Percentiles rank a stretch among this genome's conserved stretches.
Conservation (phyloP, 2,329 filamentous ascomycete genomes). For the Hirsutella minnesotensis region DNA sequence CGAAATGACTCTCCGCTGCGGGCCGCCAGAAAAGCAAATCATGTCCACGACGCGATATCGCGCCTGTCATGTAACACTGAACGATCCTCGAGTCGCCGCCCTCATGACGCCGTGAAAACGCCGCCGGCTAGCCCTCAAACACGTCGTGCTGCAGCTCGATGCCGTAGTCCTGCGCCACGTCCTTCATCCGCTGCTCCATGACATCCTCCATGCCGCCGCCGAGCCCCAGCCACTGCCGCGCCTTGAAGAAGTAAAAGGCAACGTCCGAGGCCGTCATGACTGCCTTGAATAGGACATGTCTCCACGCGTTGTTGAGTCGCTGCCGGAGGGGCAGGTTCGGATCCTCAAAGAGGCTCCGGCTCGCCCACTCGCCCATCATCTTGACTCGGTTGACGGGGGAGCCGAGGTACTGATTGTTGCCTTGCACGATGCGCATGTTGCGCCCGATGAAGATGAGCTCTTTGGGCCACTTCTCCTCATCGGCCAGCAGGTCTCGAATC, state of each 20-base stretch:
- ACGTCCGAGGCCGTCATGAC: slow-evolving; percentile 69
- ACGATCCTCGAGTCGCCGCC: too few species aligned
- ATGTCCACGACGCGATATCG: too few species aligned
- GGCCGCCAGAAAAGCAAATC: too few species aligned
- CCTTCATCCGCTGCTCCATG: slow-evolving; percentile 76
- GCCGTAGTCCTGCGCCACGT: slow-evolving; percentile 82
- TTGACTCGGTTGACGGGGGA: slow-evolving; percentile 88
- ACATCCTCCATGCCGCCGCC: slow-evolving; percentile 90
- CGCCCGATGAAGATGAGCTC: slow-evolving; percentile 87
- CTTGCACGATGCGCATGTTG: slow-evolving; percentile 87
- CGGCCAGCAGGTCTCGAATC: slow-evolving; percentile 57
- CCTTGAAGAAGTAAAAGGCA: slow-evolving; percentile 69
- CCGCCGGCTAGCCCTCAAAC: slow-evolving; percentile 58
- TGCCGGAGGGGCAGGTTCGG: slow-evolving; percentile 49
- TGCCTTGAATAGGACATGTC: slow-evolving; percentile 70
- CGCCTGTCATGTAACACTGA: too few species aligned
- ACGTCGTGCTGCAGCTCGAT: slow-evolving; percentile 80
- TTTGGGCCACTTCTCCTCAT: slow-evolving; percentile 80
- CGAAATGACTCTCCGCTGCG: too few species aligned
- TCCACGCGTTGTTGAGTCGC: slow-evolving; percentile 56
- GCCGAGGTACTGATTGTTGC: slow-evolving; percentile 83
- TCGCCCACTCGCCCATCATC: slow-evolving; percentile 87
- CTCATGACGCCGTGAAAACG: background rate
- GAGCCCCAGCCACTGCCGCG: slow-evolving; percentile 63
- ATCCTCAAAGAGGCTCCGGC: slow-evolving; percentile 67